Conservation (phyloP, 768 basidiomycete genomes). For the Termitomyces sp. region DNA sequence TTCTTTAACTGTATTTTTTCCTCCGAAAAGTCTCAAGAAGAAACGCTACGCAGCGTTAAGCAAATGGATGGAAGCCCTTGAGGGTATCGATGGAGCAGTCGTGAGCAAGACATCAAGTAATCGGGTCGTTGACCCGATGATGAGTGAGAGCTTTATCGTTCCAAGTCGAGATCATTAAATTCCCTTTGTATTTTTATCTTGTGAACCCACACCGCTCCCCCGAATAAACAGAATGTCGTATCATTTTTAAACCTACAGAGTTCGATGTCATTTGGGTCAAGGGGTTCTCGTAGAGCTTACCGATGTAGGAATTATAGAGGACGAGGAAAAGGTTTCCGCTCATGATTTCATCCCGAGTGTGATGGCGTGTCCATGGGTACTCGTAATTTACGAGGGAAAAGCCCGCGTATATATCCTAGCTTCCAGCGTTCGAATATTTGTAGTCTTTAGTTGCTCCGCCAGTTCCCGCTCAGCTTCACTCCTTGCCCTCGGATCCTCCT, state of each 20-base stretch:
- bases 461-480: slow-evolving; percentile 51
- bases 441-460: slow-evolving; percentile 55
- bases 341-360: slow-evolving; percentile 78
- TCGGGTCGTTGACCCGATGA: slow-evolving; percentile 31
- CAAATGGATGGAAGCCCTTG: slow-evolving; percentile 80
- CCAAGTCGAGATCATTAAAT: slow-evolving; percentile 12
- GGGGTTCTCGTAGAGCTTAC: slow-evolving; percentile 6
- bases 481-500: slow-evolving; percentile 68
- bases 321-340: slow-evolving; percentile 68
- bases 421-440: slow-evolving; percentile 69
- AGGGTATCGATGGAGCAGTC: slow-evolving; percentile 68
- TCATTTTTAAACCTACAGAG: background rate
- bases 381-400: slow-evolving; percentile 85
- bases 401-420: slow-evolving; percentile 69
- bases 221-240: background rate
- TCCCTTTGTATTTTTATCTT: slow-evolving; percentile 8
- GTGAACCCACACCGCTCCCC: background rate
- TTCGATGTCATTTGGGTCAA: background rate
- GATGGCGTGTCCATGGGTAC: slow-evolving; percentile 85
- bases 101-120: slow-evolving; percentile 57
- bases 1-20: background rate
- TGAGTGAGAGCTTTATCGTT: slow-evolving; percentile 12
- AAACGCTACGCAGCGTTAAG: slow-evolving; percentile 77
- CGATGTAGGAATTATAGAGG: slow-evolving; percentile 34
- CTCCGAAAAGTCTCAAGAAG: slow-evolving; percentile 74